phyloP scores from a whole-genome alignment of 495 filamentous ascomycete species.

The Cercophora samala region DNA sequence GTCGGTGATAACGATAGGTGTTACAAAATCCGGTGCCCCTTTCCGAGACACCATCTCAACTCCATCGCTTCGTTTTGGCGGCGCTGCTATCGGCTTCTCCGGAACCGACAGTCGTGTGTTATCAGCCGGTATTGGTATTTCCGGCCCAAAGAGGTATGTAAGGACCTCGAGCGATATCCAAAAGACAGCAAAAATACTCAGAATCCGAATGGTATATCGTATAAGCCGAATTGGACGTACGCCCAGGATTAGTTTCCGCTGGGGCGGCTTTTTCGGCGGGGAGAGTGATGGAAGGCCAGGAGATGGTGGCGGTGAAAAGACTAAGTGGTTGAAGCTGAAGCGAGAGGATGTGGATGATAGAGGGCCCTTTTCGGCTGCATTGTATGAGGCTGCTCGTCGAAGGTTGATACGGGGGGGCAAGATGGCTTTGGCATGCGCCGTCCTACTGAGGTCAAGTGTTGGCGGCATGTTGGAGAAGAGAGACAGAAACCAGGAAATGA shows the following conservation, averaged over 20 bases:
- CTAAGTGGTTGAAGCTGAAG: slow-evolving; percentile 60
- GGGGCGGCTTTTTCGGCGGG: slow-evolving; percentile 56
- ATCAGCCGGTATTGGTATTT: background rate
- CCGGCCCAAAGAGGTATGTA: slow-evolving; percentile 23
- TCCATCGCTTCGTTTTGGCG: slow-evolving; percentile 30
- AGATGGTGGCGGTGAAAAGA: slow-evolving; percentile 60
- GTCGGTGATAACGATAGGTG: slow-evolving; percentile 58
- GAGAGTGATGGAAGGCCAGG: slow-evolving; percentile 62
- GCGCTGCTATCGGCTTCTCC: slow-evolving; percentile 17
- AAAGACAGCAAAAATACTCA: slow-evolving; percentile 38
- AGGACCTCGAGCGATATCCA: slow-evolving; percentile 30
- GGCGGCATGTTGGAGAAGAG: slow-evolving; percentile 41
- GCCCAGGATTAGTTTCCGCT: slow-evolving; percentile 28
- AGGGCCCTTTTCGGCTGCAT: slow-evolving; percentile 44
- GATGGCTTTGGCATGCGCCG: slow-evolving; percentile 48
- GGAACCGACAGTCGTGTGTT: background rate
- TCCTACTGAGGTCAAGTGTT: slow-evolving; percentile 47
- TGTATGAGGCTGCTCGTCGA: slow-evolving; percentile 47
- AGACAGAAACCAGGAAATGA: background rate
- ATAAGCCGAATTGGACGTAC: slow-evolving; percentile 48
- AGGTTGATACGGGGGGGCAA: slow-evolving; percentile 51
- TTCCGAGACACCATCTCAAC: slow-evolving; percentile 51
- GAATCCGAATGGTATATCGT: slow-evolving; percentile 43
- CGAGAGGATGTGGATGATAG: slow-evolving; percentile 54
- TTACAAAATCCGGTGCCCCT: slow-evolving; percentile 53